phyloP scores from a whole-genome alignment of 345 rosid genomes.

The Eutrema japonicum region DNA sequence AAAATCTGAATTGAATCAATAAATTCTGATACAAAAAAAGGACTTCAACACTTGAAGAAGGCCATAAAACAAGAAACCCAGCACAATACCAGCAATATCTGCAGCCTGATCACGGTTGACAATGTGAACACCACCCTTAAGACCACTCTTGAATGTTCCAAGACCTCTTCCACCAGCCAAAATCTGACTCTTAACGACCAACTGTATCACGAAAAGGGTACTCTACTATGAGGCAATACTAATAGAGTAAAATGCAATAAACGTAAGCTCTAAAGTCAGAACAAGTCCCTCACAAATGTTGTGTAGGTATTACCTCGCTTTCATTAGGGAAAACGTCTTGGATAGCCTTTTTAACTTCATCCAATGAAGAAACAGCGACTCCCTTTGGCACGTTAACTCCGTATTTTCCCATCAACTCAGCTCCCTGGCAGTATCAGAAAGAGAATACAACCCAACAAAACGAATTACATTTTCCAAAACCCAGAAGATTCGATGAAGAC shows the following conservation, averaged over 20 bases:
- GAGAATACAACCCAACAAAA: neutral
- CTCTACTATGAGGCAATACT: neutral
- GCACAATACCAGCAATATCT: slow-evolving; percentile 73
- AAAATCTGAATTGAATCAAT: neutral
- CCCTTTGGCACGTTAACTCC: slow-evolving; percentile 95
- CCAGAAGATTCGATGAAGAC: slow-evolving; percentile 8
- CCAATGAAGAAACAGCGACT: slow-evolving; percentile 72
- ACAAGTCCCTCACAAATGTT: neutral
- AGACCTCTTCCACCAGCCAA: slow-evolving; percentile 99
- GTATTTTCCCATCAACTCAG: slow-evolving; percentile 89
- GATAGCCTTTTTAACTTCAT: slow-evolving; percentile 65
- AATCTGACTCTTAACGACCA: slow-evolving; percentile 97
- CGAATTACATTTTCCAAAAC: slow-evolving; percentile 18
- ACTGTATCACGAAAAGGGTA: slow-evolving; percentile 48
- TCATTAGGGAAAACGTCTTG: slow-evolving; percentile 66
- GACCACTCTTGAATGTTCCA: slow-evolving; percentile 87
- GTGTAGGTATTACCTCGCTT: slow-evolving; percentile 58
- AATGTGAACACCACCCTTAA: slow-evolving; percentile 97
- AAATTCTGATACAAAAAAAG: neutral
- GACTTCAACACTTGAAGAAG: neutral
- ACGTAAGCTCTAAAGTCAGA: neutral
- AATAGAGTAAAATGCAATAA: neutral
- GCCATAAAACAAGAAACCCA: neutral
- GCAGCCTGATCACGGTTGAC: slow-evolving; percentile 72
- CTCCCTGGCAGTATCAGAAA: slow-evolving; percentile 59